Evolutionary conservation across 345 rosid species (phyloP).

Genomic region (Rhizophora mangle): DNA sequence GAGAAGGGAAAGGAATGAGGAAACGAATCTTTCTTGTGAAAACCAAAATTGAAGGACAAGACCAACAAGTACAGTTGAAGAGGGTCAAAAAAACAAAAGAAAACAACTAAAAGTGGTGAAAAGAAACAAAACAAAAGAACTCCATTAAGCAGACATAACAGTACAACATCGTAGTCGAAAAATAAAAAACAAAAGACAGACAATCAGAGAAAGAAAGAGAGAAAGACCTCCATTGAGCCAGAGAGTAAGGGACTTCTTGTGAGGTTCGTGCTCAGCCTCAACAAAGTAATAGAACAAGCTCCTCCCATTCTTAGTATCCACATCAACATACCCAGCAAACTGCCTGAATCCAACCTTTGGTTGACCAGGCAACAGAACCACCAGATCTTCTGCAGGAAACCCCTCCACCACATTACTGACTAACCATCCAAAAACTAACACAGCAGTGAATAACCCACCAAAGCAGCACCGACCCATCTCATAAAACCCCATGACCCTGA

Average conservation of each 20-base stretch:
- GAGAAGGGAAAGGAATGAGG: background rate
- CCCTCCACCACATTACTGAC: conserved; percentile 37
- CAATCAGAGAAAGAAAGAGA: conserved; percentile 2
- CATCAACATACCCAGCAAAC: conserved; percentile 79
- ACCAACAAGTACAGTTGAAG: conserved; percentile 2
- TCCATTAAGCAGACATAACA: conserved; percentile 8
- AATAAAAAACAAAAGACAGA: background rate
- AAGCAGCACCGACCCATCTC: conserved; percentile 36
- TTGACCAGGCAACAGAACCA: conserved; percentile 72
- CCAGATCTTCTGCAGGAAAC: conserved; percentile 71
- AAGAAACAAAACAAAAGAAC: conserved; percentile 7
- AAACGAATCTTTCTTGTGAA: background rate
- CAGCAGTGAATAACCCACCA: conserved; percentile 17
- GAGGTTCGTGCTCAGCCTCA: conserved; percentile 64
- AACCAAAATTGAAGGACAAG: conserved; percentile 1
- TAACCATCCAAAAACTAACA: conserved; percentile 22
- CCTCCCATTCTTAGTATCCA: conserved; percentile 67
- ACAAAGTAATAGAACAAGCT: conserved; percentile 92
- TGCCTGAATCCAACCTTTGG: conserved; percentile 72
- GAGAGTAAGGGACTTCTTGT: conserved; percentile 67
- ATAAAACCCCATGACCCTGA: conserved; percentile 2
- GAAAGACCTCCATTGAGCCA: conserved; percentile 90
- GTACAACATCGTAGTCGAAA: background rate
- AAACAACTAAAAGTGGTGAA: conserved; percentile 5
- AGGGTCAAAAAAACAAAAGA: background rate